A percentile compares a stretch with the other conserved stretches of the same genome.
Evolutionary conservation across 2,329 filamentous ascomycete genomes (phyloP).

Genomic region (Rutstroemia sp.): DNA sequence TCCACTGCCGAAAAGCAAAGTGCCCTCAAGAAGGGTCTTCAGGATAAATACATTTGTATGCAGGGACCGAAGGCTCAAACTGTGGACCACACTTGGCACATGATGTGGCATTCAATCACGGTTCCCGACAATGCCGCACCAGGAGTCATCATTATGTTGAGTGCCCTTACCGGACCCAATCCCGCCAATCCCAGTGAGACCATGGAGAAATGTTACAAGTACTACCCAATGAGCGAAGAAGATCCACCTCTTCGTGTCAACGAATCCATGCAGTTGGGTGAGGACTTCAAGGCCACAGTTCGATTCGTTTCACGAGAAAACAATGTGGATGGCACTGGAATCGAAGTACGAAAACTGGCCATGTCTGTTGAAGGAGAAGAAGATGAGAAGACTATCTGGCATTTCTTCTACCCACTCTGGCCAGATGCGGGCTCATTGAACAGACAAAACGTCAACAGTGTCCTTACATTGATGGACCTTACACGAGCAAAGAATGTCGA

Average conservation of each 20-base stretch:
- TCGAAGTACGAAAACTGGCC: constrained; percentile 68
- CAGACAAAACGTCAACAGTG: constrained; percentile 56
- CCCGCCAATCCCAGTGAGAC: constrained; percentile 38
- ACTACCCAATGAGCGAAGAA: constrained; percentile 61
- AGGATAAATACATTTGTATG: constrained; percentile 74
- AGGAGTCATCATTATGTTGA: constrained; percentile 90
- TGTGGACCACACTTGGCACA: constrained; percentile 84
- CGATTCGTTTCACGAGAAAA: constrained; percentile 45
- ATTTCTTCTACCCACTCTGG: constrained; percentile 82
- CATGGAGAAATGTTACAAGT: constrained; percentile 77
- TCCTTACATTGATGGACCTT: constrained; percentile 62
- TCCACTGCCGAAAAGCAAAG: constrained; percentile 29
- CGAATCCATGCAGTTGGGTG: constrained; percentile 54
- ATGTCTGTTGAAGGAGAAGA: constrained; percentile 37
- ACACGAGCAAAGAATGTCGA: constrained; percentile 51
- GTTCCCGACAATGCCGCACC: constrained; percentile 45
- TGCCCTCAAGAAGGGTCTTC: constrained; percentile 19
- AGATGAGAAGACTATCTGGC: constrained; percentile 63
- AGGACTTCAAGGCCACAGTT: constrained; percentile 62
- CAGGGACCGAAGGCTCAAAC: constrained; percentile 78
- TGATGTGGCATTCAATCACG: constrained; percentile 70
- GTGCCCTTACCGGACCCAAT: constrained; percentile 60
- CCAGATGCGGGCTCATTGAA: constrained; percentile 82
- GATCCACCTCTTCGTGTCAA: constrained; percentile 50
- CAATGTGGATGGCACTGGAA: constrained; percentile 49